Evolutionary conservation across 1,139 yeast species (phyloP).

Genomic region (Scheffersomyces stambukii): DNA sequence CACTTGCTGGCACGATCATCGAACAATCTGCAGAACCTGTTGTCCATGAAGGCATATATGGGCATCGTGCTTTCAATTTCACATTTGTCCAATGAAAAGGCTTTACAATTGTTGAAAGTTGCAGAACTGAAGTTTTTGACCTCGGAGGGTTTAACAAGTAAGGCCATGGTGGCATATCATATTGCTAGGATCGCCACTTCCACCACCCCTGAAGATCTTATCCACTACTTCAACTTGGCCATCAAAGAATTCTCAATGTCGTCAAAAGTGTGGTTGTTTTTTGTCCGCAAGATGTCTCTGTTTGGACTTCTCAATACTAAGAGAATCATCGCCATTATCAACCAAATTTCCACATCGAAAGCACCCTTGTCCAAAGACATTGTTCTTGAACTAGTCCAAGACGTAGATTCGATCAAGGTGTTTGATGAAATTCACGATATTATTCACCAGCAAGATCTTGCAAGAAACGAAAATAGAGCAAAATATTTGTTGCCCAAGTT

Average conservation of each 20-base stretch:
- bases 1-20: no score
- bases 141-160: constrained; percentile 7
- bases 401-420: no score
- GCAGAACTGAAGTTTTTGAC: constrained; percentile 21
- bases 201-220: constrained; percentile 28
- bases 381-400: constrained; percentile 22
- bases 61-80: constrained; percentile 35
- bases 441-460: no score
- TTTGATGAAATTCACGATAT: no score
- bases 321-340: constrained; percentile 24
- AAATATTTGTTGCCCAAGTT: constrained; percentile 24
- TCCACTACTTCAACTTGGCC: constrained; percentile 27
- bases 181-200: constrained; percentile 25
- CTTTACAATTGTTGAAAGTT: constrained; percentile 22
- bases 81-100: constrained; percentile 21
- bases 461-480: no score
- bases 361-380: constrained; percentile 30
- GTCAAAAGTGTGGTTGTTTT: constrained; percentile 33
- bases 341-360: constrained; percentile 20
- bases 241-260: constrained; percentile 20
- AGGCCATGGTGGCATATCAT: constrained; percentile 20
- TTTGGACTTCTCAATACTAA: constrained; percentile 30
- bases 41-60: constrained; percentile 32
- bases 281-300: constrained; percentile 28
- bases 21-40: constrained; percentile 9